Evolutionary conservation across 2,329 filamentous ascomycete species (phyloP), one percentile per base, ranked within the genome.

Genomic region (Decorospora gaudefroyi): DNA sequence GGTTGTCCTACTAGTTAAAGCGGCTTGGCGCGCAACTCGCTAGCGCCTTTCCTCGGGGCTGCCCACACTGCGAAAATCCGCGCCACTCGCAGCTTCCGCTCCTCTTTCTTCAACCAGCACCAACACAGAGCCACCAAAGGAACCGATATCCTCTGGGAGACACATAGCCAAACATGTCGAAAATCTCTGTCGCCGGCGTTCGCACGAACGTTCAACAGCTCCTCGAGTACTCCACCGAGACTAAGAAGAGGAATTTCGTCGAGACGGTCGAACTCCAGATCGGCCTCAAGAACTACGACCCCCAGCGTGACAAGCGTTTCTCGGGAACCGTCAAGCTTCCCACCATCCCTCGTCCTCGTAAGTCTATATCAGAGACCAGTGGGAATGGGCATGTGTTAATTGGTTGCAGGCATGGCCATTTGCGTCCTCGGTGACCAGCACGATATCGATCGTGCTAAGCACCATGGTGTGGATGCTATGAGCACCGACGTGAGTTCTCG

Each of bases 251-350:
- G 69, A 96, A 96, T 85, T 96, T 96, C 82, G 83, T 95, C 75
- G 90, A 93, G 82, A 92, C 88, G 38, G 89, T 96, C 75, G 87
- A 90, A 77, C 86, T 77, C 59, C 74, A 78, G 66, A 72, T 74
- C 61, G 71, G 71, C 56, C 62, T 74, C 57, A 74, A 74, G 69
- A 74, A 74, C 70, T 74, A 73, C 65, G 71, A 99, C 76, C 92
- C 93, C 73, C 83, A 97, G 87, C 92, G 93, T 90, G 93, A 99
- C 83, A 99, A 99, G 92, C 92, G 92, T 96, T 99, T 99, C 92
- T 95, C 89, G 47, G 93, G 93, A 78, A 97, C 93, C 77, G 88
- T 99, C 83, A 90, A 87, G 81, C 88, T 97, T 71, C 91, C 92
- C 64, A 82, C 84, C 71, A 82, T 97, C 67, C 93, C 90, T 90